Evolutionary conservation across 768 basidiomycete genomes (phyloP).

Genomic region (Naematelia aurantialba): DNA sequence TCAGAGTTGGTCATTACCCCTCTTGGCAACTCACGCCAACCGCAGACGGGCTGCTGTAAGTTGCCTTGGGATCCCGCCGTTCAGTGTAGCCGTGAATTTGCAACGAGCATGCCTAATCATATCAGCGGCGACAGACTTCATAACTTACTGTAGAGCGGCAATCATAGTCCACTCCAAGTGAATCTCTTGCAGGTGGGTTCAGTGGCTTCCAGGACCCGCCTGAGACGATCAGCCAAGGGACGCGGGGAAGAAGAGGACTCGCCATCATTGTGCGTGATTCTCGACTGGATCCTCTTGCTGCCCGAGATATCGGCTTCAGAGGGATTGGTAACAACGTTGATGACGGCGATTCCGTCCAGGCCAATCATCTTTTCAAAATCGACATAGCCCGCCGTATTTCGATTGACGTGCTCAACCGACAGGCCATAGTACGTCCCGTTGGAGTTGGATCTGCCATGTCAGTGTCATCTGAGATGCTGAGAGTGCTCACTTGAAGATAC

Average conservation of each 20-base stretch:
- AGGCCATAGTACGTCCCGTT: conserved; percentile 96
- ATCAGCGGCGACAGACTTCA: background rate
- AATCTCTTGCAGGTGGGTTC: conserved; percentile 69
- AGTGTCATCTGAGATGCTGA: background rate
- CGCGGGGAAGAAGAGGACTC: background rate
- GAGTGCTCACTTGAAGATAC: conserved; percentile 55
- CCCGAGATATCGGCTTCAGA: conserved; percentile 67
- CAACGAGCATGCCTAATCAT: conserved; percentile 68
- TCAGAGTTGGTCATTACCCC: background rate
- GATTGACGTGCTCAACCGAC: conserved; percentile 81
- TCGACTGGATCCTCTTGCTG: conserved; percentile 70
- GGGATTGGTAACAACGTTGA: conserved; percentile 84
- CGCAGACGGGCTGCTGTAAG: conserved; percentile 86
- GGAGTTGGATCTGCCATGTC: conserved; percentile 79
- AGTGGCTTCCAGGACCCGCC: conserved; percentile 72
- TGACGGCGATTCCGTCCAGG: conserved; percentile 88
- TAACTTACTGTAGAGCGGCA: conserved; percentile 65
- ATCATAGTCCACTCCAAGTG: conserved; percentile 65
- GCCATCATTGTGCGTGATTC: conserved; percentile 98
- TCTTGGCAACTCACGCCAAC: conserved; percentile 57
- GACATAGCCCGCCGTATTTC: conserved; percentile 80
- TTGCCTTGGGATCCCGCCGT: conserved; percentile 79
- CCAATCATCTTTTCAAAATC: conserved; percentile 99
- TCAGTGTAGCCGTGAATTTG: conserved; percentile 97
- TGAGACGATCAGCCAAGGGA: background rate